Base-by-base conservation (phyloP, 2,329 filamentous ascomycete genomes). In the Aspergillus texensis region DNA sequence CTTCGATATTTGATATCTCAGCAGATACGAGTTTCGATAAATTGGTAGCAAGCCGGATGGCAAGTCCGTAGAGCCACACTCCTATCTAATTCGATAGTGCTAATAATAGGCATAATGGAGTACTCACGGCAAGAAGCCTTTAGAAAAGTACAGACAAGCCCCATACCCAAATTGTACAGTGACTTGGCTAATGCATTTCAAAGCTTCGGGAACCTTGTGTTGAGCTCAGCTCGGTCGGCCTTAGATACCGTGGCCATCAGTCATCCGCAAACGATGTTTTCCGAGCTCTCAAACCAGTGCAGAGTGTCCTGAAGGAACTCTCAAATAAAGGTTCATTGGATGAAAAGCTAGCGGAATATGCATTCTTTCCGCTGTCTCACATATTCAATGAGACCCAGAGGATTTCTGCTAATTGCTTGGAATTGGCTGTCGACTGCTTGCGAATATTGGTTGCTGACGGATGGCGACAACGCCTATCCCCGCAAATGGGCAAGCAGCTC, bases 341-440 rank as follows among this genome's bases (percentile, higher is more conserved):
- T 75, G 85, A 89, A 58, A 94, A 93, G 75, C 81, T 98, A 21
- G 93, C 94, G 16, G 94, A 97, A 80, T 99, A 98, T 82, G 86
- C 91, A 72, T 98, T 98, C 82, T 97, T 97, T 66, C 95, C 95
- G 0, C 82, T 99, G 0, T 93, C 92, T 0, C 91, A 95, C 70
- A 88, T 98, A 45, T 89, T 99, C 71, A 89, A 92, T 63, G 86
- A 89, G 66, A 90, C 92, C 68, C 87, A 91, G 66, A 83, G 85
- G 55, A 87, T 94, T 60, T 89, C 94, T 0, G 85, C 91, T 54
- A 85, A 86, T 58, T 79, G 77, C 46, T 80, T 95, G 9, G 95
- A 99, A 75, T 79, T 91, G 50, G 89, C 90, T 34, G 83, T 97
- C 53, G 88, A 88, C 74, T 94, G 91, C 69, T 81, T 97, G 39